Base-by-base conservation (phyloP, 495 filamentous ascomycete species). In the Collariella sp. region DNA sequence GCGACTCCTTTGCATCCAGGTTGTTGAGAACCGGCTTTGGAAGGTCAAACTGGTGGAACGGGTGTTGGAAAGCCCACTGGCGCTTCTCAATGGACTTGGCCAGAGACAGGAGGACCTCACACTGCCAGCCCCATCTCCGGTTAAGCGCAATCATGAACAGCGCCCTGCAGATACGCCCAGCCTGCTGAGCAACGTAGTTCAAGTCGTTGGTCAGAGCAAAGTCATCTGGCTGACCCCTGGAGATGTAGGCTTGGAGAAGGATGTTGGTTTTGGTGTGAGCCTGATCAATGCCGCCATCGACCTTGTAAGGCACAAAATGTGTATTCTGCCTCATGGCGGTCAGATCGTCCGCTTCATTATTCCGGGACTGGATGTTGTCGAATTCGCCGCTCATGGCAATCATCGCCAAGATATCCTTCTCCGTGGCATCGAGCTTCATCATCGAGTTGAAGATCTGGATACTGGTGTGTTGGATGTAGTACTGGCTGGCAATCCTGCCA, bases 71-170 rank as follows among this genome's bases (percentile, higher is more conserved):
- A 0, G 89, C 81, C 93, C 93, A 99, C 11, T 95, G 78, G 31
- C 88, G 85, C 69, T 87, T 94, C 70, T 99, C 93, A 57, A 99
- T 95, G 1, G 91, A 94, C 69, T 96, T 95, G 70, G 91, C 91
- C 50, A 99, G 72, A 6, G 87, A 88, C 44, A 96, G 67, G 38
- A 99, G 70, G 9, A 97, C 88, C 19, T 91, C 77, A 61, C 93
- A 97, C 64, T 97, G 88, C 59, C 93, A 83, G 7, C 93, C 93
- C 93, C 93, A 99, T 52, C 87, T 78, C 35, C 94, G 76, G 62
- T 96, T 96, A 46, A 99, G 70, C 3, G 93, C 91, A 60, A 97
- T 95, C 88, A 96, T 94, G 70, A 99, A 99, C 7, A 99, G 70
- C 15, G 93, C 87, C 50, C 93, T 81, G 66, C 91, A 96, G 49